Percentiles rank a stretch among this genome's conserved stretches.
Evolutionary conservation across 1,284 basidiomycete species (phyloP).

Genomic region (Earliella scabrosa): DNA sequence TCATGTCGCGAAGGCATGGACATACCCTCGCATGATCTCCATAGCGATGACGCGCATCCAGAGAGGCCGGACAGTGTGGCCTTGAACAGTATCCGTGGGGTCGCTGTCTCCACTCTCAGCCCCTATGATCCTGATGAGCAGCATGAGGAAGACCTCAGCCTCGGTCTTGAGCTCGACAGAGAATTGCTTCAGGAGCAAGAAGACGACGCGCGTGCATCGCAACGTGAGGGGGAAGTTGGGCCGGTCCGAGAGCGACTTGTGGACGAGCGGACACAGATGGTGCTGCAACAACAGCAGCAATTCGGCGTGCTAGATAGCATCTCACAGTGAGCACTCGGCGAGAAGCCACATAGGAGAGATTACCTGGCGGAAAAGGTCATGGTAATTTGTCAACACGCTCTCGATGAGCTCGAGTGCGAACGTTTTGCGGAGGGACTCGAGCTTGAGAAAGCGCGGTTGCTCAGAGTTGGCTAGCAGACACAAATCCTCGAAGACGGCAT

Average conservation of each 20-base stretch:
- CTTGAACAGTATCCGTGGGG: conserved; percentile 29
- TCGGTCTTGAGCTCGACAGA: conserved; percentile 80
- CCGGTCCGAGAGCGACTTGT: conserved; percentile 84
- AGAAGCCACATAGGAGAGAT: conserved; percentile 11
- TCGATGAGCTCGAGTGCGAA: conserved; percentile 97
- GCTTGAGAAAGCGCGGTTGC: conserved; percentile 81
- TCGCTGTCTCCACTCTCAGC: conserved; percentile 55
- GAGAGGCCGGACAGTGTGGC: conserved; percentile 54
- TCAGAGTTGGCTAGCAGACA: conserved; percentile 88
- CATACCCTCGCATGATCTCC: conserved; percentile 88
- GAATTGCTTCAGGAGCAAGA: conserved; percentile 92
- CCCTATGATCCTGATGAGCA: conserved; percentile 79
- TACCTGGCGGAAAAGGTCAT: conserved; percentile 84
- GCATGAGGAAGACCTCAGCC: conserved; percentile 83
- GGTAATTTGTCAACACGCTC: conserved; percentile 95
- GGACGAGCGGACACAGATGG: conserved; percentile 89
- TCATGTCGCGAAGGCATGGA: not conserved
- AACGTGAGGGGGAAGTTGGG: conserved; percentile 89
- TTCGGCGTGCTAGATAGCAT: conserved; percentile 68
- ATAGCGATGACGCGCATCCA: conserved; percentile 93
- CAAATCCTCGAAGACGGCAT: conserved; percentile 87
- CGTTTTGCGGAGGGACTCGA: conserved; percentile 89
- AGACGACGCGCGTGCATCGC: conserved; percentile 91
- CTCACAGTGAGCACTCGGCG: not conserved
- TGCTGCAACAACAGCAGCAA: conserved; percentile 84